Evolutionary conservation across 805 yeast genomes (phyloP), one percentile per base, ranked within the genome.

Genomic region (Wickerhamomyces hampshirensis): DNA sequence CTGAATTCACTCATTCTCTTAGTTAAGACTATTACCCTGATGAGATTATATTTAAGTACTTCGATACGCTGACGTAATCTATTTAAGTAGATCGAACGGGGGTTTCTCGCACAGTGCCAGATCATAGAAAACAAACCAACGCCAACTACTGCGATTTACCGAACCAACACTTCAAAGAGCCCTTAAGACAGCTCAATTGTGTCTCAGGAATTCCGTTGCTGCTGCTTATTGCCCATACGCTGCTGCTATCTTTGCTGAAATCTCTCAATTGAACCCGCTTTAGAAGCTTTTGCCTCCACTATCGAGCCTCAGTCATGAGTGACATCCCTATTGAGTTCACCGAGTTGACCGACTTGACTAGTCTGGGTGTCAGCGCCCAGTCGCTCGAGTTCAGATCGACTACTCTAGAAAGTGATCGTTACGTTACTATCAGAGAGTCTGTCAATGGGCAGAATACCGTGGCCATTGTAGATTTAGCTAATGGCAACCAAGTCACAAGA

Each of bases 311-410:
- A n/a, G n/a, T n/a, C n/a, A 62, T 63, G 67, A 65, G 69, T 53
- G 96, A 87, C 59, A 82, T 94, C 51, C 98, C 98, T 49, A 91
- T 91, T 66, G 95, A 91, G 68, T 88, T 91, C 68, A 89, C 95
- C 54, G 98, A 91, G 71, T 81, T 88, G 68, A 77, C 88, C 54
- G 95, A 84, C 70, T 79, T 93, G 65, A 76, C 94, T 43, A 67
- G 80, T 44, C 67, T 88, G 63, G 96, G 96, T 43, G 84, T 93
- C 58, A 83, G 80, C 59, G 89, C 84, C 43, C 72, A 76, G 51
- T 80, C 91, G 42, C 76, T 93, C 51, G 95, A 88, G 55, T 91
- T 91, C 68, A 81, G 87, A 67, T 81, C 96, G 28, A 87, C 97
- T 40, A 93, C 98, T 15, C 73, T 93, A 49, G 96, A 91, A 63